A percentile compares a stretch with the other conserved stretches of the same genome.
These are phyloP conservation scores for Aspergillus tamarii DNA, from an alignment of 2,329 filamentous ascomycete genomes.

Conservation along the genomic window DNA sequence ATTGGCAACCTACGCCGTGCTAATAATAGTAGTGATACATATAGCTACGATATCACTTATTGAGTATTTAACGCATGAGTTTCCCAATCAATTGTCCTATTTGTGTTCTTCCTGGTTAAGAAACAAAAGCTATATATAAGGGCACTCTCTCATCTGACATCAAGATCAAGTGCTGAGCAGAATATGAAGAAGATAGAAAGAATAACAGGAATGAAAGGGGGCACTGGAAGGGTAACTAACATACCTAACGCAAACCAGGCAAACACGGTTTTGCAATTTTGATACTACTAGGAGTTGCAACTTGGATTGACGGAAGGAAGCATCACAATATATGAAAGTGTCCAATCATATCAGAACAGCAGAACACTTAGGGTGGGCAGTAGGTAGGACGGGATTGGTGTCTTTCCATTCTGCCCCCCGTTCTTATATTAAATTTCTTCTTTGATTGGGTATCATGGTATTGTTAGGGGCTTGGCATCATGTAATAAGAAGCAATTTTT, in stretches of 20 bases:
- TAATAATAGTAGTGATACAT: neutral
- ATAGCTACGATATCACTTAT: neutral
- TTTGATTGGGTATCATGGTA: constrained; percentile 21
- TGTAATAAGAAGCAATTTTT: constrained; percentile 12
- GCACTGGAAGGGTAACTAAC: neutral
- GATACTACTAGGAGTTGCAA: neutral
- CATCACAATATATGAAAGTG: neutral
- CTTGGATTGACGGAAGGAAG: neutral
- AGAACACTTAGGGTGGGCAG: neutral
- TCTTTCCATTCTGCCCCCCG: neutral
- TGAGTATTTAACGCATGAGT: neutral
- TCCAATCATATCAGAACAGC: neutral
- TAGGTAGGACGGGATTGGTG: neutral
- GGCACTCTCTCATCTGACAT: neutral
- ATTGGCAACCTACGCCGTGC: constrained; percentile 2
- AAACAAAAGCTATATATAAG: neutral
- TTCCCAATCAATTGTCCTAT: neutral
- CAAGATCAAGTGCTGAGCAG: neutral
- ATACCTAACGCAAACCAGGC: neutral
- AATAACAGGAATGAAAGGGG: neutral
- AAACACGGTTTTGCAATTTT: neutral
- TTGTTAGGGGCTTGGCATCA: neutral
- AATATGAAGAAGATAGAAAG: neutral
- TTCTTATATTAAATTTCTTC: constrained; percentile 10
- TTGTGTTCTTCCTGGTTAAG: neutral